Evolutionary conservation across 768 basidiomycete species (phyloP), one percentile per base, ranked within the genome.

Genomic region (Tricholomella constricta): DNA sequence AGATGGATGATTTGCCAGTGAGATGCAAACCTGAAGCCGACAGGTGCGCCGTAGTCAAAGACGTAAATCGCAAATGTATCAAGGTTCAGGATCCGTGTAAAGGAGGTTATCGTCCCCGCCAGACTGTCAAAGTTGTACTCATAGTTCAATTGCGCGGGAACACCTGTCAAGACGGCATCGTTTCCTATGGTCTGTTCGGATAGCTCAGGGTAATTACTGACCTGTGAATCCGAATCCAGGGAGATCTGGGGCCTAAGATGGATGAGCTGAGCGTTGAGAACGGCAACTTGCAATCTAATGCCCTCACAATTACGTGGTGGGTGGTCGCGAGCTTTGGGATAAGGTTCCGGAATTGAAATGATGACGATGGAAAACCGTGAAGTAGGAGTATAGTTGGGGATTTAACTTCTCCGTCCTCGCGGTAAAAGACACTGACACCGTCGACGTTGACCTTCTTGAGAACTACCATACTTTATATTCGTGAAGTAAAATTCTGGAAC

Each of bases 171-270:
- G 6, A 26, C 36, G 23, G 15, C 23, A 7, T 34, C 9, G 29
- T 7, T 25, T n/a, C 11, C 14, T 29, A 12, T 29, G 11, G 2
- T 11, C 37, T 12, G 11, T 20, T 26, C 7, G 32, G 29, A 51
- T 12, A 29, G 8, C 5, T 11, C 1, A 11, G 14, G 22, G 7
- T 12, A 20, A 19, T 32, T 32, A 6, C 55, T 19, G 44, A 62
- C 63, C 54, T 20, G 80, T 81, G 61, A 78, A 78, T 6, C 81
- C 80, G 57, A 76, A 82, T 0, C 75, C 79, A 1, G 79, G 78
- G 6, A 80, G 61, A 55, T 81, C 81, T n/a, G 81, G 80, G 0
- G 79, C 79, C 54, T 70, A 34, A 26, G 15, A 43, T 17, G 23
- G 20, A 11, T 38, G 2, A n/a, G 15, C 20, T 23, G 23, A 37